Conservation (phyloP, 441 rosid genomes). For the Theobroma grandiflorum region DNA sequence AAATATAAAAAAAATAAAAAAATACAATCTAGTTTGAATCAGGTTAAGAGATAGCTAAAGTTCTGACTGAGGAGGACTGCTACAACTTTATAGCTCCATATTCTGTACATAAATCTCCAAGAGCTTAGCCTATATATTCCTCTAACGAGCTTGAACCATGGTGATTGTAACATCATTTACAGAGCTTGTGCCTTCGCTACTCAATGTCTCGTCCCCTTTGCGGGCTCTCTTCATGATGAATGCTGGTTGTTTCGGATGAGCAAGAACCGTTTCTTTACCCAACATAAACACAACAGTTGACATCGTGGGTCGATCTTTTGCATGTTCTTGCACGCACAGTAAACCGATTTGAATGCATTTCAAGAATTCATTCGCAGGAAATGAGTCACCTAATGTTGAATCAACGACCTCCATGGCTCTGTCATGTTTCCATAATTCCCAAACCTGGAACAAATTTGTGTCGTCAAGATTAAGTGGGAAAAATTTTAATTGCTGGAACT, state of each 20-base stretch:
- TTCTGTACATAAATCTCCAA: too few relatives aligned
- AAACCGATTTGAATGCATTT: slow-evolving; percentile 58
- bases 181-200: slow-evolving; percentile 37
- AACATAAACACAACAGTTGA: slow-evolving; percentile 54
- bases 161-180: slow-evolving; percentile 52
- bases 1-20: too few relatives aligned
- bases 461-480: too few relatives aligned
- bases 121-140: not conserved
- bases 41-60: too few relatives aligned
- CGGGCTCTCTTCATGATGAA: slow-evolving; percentile 32
- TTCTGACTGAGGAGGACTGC: too few relatives aligned
- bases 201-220: not conserved
- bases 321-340: slow-evolving; percentile 61
- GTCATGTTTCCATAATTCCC: slow-evolving; percentile 59
- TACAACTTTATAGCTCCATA: too few relatives aligned
- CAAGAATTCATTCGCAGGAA: slow-evolving; percentile 31
- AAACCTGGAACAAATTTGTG: slow-evolving; percentile 38
- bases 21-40: too few relatives aligned
- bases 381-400: slow-evolving; percentile 30
- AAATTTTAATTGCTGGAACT: not conserved
- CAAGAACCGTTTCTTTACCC: slow-evolving; percentile 42
- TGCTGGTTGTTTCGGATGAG: slow-evolving; percentile 53
- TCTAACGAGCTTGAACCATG: slow-evolving; percentile 48
- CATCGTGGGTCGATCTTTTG: slow-evolving; percentile 54
- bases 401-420: slow-evolving; percentile 43